These are phyloP conservation scores for Monilinia fructigena DNA, from an alignment of 2,329 filamentous ascomycete genomes.

Conservation along the genomic window DNA sequence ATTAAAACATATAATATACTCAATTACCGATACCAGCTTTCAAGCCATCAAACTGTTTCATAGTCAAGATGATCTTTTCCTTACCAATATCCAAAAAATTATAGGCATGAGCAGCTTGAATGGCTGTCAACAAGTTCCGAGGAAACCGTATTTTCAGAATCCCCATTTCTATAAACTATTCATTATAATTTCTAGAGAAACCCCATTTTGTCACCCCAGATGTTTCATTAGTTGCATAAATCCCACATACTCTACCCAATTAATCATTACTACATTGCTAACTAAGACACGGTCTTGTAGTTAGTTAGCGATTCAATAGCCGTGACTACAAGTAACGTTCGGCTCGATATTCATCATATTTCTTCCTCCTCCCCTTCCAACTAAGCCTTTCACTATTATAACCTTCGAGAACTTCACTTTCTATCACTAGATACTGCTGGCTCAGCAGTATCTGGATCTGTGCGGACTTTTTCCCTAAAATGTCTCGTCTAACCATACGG, in stretches of 20 bases:
- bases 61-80: neutral
- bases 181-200: neutral
- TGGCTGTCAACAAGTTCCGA: too few relatives aligned
- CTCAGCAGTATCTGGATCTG: too few relatives aligned
- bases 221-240: neutral
- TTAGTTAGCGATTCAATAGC: neutral
- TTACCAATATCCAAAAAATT: neutral
- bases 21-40: neutral
- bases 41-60: too few relatives aligned
- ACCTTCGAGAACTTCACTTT: too few relatives aligned
- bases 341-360: neutral
- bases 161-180: neutral
- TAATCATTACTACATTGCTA: neutral
- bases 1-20: slow-evolving; percentile 4
- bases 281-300: neutral
- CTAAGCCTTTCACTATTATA: too few relatives aligned
- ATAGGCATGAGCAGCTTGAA: too few relatives aligned
- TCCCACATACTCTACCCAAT: neutral
- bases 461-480: too few relatives aligned
- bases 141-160: neutral
- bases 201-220: neutral
- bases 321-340: neutral
- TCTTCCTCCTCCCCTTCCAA: neutral
- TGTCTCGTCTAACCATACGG: too few relatives aligned
- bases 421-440: neutral